A percentile compares a stretch with the other conserved stretches of the same genome.
Conservation (phyloP, 2,329 filamentous ascomycete species). For the Claviceps citrina region DNA sequence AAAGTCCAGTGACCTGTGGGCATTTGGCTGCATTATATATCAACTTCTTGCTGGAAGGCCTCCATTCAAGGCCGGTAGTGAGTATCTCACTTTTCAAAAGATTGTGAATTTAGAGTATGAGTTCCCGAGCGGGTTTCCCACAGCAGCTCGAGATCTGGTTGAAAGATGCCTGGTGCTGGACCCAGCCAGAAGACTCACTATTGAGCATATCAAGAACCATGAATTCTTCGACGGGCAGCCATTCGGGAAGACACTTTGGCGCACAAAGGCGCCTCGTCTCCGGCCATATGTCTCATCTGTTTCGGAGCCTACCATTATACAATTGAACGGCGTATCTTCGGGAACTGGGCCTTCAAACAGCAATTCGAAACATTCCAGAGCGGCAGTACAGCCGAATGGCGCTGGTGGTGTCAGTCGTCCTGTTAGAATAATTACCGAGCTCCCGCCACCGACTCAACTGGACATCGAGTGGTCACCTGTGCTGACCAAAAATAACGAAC, state of each 20-base stretch:
- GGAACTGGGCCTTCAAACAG: slow-evolving; percentile 10
- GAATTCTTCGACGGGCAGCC: slow-evolving; percentile 80
- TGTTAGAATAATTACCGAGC: slow-evolving; percentile 76
- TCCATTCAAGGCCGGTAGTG: slow-evolving; percentile 89
- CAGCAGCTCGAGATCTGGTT: slow-evolving; percentile 72
- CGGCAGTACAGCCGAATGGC: slow-evolving; percentile 18
- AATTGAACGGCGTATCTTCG: slow-evolving; percentile 44
- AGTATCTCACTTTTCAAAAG: slow-evolving; percentile 96
- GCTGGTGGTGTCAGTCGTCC: slow-evolving; percentile 42
- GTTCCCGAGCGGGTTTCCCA: slow-evolving; percentile 78
- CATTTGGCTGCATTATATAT: slow-evolving; percentile 95
- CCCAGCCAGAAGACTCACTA: slow-evolving; percentile 65
- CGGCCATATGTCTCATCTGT: slow-evolving; percentile 68
- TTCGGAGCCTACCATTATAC: slow-evolving; percentile 59
- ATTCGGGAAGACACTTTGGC: slow-evolving; percentile 79
- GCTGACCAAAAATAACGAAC: slow-evolving; percentile 75
- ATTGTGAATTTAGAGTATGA: slow-evolving; percentile 90
- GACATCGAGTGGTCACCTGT: slow-evolving; percentile 99
- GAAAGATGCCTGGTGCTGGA: slow-evolving; percentile 84
- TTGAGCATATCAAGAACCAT: slow-evolving; percentile 95
- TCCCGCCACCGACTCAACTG: slow-evolving; percentile 88
- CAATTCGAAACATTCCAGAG: slow-evolving; percentile 16
- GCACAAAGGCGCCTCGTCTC: slow-evolving; percentile 71
- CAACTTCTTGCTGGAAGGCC: slow-evolving; percentile 90
- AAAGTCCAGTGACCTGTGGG: slow-evolving; percentile 96